Base-by-base conservation (phyloP, 2,329 filamentous ascomycete genomes). In the Microcyclospora tardicrescens region DNA sequence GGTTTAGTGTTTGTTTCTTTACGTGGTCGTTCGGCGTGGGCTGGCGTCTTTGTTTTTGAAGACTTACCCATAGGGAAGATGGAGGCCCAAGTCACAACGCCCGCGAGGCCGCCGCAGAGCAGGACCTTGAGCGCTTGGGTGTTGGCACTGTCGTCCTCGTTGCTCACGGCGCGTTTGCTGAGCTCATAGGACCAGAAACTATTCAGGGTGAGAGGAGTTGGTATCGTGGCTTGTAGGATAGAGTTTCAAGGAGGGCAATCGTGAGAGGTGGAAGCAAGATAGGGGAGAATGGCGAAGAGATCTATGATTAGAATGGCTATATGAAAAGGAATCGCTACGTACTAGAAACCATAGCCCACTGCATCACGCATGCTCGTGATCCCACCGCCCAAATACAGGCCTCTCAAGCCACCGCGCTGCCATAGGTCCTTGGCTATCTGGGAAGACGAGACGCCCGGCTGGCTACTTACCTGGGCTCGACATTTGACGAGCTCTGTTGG, bases 291-390 rank as follows among this genome's bases (percentile, higher is more conserved):
- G 19, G 29, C 35, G n/a, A n/a, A 9, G 19, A 35, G 36, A 32
- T 34, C 10, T 10, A 29, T n/a, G 36, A 32, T 32, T 38, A 28
- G 16, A n/a, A 35, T 19, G 16, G 33, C 12, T n/a, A 19, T 6
- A 35, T 15, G 12, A 14, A n/a, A 29, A n/a, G 29, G 27, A 37
- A 16, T 35, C 32, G 35, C 33, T 38, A 54, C 70, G 52, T 67
- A 77, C 72, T 95, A 96, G 60, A 95, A 95, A 0, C 87, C 89
- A 62, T 95, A 96, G n/a, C 89, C 89, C 39, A 95, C 73, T 41
- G 81, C 80, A 61, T 96, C 89, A 36, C 89, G 72, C 31, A 89
- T 57, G 38, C 81, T 84, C 1, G 89, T 96, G 12, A 95, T 76
- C 0, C 65, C 68, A 14, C 89, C 89, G 14, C 86, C 89, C 44